These are phyloP conservation scores for Sphaerulina musiva DNA, from an alignment of 2,329 filamentous ascomycete genomes.

Conservation along the genomic window DNA sequence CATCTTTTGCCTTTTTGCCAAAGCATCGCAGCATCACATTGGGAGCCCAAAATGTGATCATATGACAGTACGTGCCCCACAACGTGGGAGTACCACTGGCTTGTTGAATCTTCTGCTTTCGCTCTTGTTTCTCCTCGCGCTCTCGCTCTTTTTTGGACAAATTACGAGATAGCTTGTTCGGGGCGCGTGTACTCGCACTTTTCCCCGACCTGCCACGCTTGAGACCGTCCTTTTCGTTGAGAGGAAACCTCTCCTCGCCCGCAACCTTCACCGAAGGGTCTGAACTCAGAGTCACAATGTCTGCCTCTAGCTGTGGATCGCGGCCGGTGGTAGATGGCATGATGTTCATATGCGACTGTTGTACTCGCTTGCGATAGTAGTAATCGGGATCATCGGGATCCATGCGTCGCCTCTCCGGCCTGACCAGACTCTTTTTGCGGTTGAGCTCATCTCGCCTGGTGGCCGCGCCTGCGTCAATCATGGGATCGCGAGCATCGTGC, in stretches of 20 bases:
- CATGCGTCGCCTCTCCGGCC: constrained; percentile 80
- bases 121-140: constrained; percentile 49
- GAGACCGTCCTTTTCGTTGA: constrained; percentile 29
- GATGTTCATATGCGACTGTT: constrained; percentile 87
- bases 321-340: constrained; percentile 88
- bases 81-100: constrained; percentile 71
- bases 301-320: constrained; percentile 71
- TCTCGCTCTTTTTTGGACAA: constrained; percentile 57
- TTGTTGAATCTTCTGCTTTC: constrained; percentile 51
- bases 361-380: constrained; percentile 71
- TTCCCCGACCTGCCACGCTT: constrained; percentile 23
- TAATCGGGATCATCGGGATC: constrained; percentile 89
- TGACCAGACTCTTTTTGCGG: constrained; percentile 81
- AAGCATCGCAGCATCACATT: constrained; percentile 78
- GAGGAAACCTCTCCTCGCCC: constrained; percentile 29
- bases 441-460: constrained; percentile 46
- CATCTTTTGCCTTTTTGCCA: constrained; percentile 75
- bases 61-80: constrained; percentile 92
- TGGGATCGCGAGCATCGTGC: constrained; percentile 46
- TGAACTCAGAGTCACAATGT: constrained; percentile 50
- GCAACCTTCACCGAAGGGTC: constrained; percentile 39
- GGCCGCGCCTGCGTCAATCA: constrained; percentile 40
- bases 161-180: constrained; percentile 50
- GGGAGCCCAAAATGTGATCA: constrained; percentile 91
- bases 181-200: constrained; percentile 31